Evolutionary conservation across 176 grass and related monocot genomes (phyloP).

Genomic region (Rhynchospora pubera): DNA sequence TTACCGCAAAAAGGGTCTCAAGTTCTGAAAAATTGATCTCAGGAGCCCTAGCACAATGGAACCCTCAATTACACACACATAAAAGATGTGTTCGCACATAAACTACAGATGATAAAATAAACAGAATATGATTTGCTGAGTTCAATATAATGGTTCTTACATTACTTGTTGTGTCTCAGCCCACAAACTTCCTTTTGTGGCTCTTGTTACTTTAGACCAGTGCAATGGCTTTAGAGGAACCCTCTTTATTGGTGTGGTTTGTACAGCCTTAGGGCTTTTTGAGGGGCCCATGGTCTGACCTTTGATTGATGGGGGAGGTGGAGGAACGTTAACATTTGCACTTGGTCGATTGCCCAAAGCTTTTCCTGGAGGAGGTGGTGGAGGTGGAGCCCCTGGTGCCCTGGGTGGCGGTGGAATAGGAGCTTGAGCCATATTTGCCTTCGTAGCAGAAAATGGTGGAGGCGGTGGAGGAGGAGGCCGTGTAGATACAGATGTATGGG

Average conservation of each 20-base stretch:
- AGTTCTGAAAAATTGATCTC: conserved; percentile 90
- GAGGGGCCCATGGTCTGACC: conserved; percentile 25
- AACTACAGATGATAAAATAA: conserved; percentile 28
- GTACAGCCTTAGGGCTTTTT: conserved; percentile 56
- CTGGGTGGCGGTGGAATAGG: conserved; percentile 10
- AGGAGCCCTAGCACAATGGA: conserved; percentile 45
- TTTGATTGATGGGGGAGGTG: conserved; percentile 57
- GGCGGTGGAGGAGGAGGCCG: conserved; percentile 9
- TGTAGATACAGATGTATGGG: conserved; percentile 6
- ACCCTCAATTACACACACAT: conserved; percentile 10
- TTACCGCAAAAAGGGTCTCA: conserved; percentile 83
- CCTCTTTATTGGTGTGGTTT: conserved; percentile 52
- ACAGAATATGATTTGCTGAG: neutral
- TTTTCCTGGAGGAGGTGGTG: conserved; percentile 19
- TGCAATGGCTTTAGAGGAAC: conserved; percentile 75
- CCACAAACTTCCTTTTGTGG: conserved; percentile 81
- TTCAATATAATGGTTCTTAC: conserved; percentile 50
- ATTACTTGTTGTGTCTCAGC: conserved; percentile 65
- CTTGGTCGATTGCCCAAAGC: conserved; percentile 15
- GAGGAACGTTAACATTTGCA: conserved; percentile 34
- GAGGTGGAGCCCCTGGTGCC: conserved; percentile 17
- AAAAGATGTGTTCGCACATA: conserved; percentile 11
- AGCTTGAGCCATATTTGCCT: conserved; percentile 9
- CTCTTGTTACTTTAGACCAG: conserved; percentile 95
- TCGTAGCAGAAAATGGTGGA: conserved; percentile 19